Evolutionary conservation across 257 asterid species (phyloP).

Genomic region (Henckelia pumila): DNA sequence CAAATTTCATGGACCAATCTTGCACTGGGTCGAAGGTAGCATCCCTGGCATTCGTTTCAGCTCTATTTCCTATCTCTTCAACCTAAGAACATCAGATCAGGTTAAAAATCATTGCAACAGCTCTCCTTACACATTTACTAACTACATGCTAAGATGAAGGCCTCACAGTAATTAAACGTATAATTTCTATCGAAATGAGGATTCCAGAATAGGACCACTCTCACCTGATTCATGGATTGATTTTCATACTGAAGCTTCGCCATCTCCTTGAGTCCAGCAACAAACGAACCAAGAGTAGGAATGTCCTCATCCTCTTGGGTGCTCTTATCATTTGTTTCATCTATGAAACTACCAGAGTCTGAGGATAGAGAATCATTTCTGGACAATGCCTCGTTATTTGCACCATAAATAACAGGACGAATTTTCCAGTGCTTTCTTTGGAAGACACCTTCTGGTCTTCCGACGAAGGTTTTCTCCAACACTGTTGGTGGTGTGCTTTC

Average conservation of each 20-base stretch:
- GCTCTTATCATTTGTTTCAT: conserved; percentile 48
- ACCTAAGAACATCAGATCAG: conserved; percentile 22
- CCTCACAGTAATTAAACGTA: background rate
- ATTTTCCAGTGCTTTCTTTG: conserved; percentile 81
- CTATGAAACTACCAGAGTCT: conserved; percentile 48
- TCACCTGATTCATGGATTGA: conserved; percentile 58
- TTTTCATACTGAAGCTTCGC: conserved; percentile 65
- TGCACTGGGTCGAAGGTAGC: conserved; percentile 31
- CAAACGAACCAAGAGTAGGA: conserved; percentile 88
- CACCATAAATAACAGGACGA: conserved; percentile 69
- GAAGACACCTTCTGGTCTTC: conserved; percentile 57
- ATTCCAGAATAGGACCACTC: conserved; percentile 16
- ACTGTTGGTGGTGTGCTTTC: conserved; percentile 78
- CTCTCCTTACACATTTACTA: background rate
- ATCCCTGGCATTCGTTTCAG: conserved; percentile 26
- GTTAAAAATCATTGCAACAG: conserved; percentile 4
- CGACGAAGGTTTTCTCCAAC: conserved; percentile 53
- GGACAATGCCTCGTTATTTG: conserved; percentile 37
- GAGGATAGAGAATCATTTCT: conserved; percentile 67
- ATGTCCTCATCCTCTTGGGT: conserved; percentile 72
- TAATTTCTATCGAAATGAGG: background rate
- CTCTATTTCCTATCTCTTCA: conserved; percentile 30
- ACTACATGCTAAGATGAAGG: background rate
- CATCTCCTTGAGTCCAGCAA: conserved; percentile 94
- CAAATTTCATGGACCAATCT: conserved; percentile 59